Base-by-base conservation (phyloP, 257 asterid genomes). In the Avicennia marina region DNA sequence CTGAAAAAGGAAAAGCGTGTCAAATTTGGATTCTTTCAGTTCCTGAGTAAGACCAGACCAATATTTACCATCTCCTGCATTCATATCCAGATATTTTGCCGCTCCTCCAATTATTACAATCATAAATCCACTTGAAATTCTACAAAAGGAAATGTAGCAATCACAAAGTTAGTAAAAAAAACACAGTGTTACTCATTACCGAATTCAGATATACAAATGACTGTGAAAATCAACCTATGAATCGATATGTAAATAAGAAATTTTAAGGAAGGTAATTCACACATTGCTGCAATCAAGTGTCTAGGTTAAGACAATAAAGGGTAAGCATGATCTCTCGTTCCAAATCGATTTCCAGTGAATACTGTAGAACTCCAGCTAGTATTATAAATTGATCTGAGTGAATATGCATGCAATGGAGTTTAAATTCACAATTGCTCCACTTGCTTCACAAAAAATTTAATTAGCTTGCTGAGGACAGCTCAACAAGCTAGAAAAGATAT, bases 1-100 rank as follows among this genome's bases (percentile, higher is more conserved):
- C 98, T 93, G 98, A 59, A 81, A 44, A 46, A 75, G 77, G 72
- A 93, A 93, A 58, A 81, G 90, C 69, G 74, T 57, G 29, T 78
- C 80, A 31, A 72, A 81, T 75, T 63, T 77, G 62, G 82, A 63
- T 25, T 74, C 78, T 66, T 64, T 75, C 19, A 39, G 65, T 67
- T 77, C 90, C 60, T 53, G 76, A 42, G 84, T 62, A 58, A 83
- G 81, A 65, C 72, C 61, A 53, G 68, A 63, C 82, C 77, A 79
- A 61, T 70, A 86, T 71, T 67, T 77, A 64, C 72, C 68, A 36
- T 78, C 86, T 55, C 66, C 66, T 43, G 82, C 73, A 56, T 73
- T 71, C 69, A 65, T 51, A 71, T 82, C 83, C 72, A 84, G 56
- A 69, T 78, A 82, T 60, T 77, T 78, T 57, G 90, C 81, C 63